phyloP scores from a whole-genome alignment of 139 green algal species.

The Chlamydomonas asymmetrica region DNA sequence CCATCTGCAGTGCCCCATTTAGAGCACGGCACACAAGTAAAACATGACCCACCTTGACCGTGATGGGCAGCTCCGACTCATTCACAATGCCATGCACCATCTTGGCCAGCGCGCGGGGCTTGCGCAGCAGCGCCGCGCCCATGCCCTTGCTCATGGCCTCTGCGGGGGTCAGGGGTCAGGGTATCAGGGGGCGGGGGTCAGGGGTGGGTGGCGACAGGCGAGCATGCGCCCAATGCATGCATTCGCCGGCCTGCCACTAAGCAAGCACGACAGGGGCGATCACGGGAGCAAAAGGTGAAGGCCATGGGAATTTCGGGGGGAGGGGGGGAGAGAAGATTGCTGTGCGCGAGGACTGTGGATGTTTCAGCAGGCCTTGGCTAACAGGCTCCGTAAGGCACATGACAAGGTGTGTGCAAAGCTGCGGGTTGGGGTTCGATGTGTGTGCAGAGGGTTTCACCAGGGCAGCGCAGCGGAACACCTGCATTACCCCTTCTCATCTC shows the following conservation, averaged over 20 bases:
- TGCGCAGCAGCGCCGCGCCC: conserved; percentile 77
- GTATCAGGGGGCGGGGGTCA: neutral
- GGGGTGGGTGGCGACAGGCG: neutral
- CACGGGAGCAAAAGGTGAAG: neutral
- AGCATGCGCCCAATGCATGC: neutral
- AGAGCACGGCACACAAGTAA: neutral
- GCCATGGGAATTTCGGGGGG: neutral
- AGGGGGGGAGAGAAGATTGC: neutral
- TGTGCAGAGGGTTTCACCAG: too few species aligned
- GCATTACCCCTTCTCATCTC: too few species aligned
- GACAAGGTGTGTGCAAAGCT: too few species aligned
- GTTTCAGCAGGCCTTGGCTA: too few species aligned
- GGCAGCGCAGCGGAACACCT: too few species aligned
- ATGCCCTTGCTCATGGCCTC: conserved; percentile 76
- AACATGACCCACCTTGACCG: conserved; percentile 73
- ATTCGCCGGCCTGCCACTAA: too few species aligned
- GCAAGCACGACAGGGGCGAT: neutral
- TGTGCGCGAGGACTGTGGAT: too few species aligned
- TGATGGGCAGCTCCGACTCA: conserved; percentile 72
- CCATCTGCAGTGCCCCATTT: too few species aligned
- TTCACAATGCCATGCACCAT: conserved; percentile 76
- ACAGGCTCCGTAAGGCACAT: too few species aligned
- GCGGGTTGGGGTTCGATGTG: too few species aligned
- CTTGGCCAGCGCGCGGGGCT: conserved; percentile 76
- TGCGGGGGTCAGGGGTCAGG: conserved; percentile 8